Percentiles rank a stretch among this genome's conserved stretches.
Evolutionary conservation across 2,329 filamentous ascomycete species (phyloP).

Genomic region (Colletotrichum cuscutae): DNA sequence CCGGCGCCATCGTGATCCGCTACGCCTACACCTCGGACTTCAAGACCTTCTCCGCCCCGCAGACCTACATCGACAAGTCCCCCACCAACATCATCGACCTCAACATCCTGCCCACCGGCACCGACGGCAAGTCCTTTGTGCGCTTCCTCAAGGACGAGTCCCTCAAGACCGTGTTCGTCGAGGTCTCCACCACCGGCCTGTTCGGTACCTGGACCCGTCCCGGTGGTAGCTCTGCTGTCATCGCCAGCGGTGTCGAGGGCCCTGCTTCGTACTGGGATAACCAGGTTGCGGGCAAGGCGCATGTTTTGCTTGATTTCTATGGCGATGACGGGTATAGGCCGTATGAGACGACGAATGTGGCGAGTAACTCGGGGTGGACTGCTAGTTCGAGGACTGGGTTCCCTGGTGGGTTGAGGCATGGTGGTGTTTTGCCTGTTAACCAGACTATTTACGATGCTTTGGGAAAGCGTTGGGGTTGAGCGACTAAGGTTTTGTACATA

Average conservation of each 20-base stretch:
- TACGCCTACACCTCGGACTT: conserved; percentile 68
- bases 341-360: conserved; percentile 56
- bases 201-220: conserved; percentile 63
- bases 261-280: conserved; percentile 58
- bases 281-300: conserved; percentile 47
- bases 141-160: conserved; percentile 67
- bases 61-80: conserved; percentile 60
- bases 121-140: conserved; percentile 52
- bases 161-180: conserved; percentile 61
- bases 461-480: conserved; percentile 2
- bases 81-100: conserved; percentile 65
- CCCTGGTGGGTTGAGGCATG: conserved; percentile 61
- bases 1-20: conserved; percentile 58
- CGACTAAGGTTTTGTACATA: too few species aligned
- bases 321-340: conserved; percentile 59
- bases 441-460: conserved; percentile 51
- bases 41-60: conserved; percentile 58
- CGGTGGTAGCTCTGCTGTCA: conserved; percentile 53
- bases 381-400: conserved; percentile 53
- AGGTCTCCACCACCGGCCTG: conserved; percentile 58
- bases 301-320: conserved; percentile 62
- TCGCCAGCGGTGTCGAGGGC: conserved; percentile 55
- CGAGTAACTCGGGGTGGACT: conserved; percentile 55
- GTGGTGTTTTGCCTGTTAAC: conserved; percentile 60
- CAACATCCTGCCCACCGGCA: conserved; percentile 48